Evolutionary conservation across 306 rosid genomes (phyloP).

Genomic region (Quercus rubra): DNA sequence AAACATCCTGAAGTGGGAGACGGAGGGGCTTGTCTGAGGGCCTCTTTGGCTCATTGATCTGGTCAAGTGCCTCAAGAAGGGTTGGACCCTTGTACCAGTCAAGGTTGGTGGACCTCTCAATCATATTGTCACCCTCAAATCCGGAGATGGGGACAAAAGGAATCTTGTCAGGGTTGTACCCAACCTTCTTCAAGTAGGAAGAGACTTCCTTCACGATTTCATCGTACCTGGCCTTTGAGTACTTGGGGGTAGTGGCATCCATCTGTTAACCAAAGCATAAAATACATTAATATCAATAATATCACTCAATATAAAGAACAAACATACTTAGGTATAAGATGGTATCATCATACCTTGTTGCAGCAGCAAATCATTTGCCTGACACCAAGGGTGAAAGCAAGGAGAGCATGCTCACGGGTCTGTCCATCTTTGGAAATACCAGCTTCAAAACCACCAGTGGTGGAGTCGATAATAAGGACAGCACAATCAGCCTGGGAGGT

Average conservation of each 20-base stretch:
- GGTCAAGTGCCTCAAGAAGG: constrained; percentile 85
- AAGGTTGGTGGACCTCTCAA: constrained; percentile 83
- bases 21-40: constrained; percentile 91
- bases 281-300: background rate
- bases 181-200: constrained; percentile 88
- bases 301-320: background rate
- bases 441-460: constrained; percentile 94
- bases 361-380: constrained; percentile 95
- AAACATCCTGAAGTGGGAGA: constrained; percentile 90
- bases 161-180: constrained; percentile 84
- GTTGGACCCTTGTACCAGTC: constrained; percentile 99
- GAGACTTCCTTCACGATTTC: constrained; percentile 94
- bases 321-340: background rate
- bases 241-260: constrained; percentile 92
- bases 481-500: constrained; percentile 94
- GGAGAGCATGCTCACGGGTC: constrained; percentile 94
- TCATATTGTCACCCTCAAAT: constrained; percentile 93
- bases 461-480: constrained; percentile 84
- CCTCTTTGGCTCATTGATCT: constrained; percentile 74
- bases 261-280: constrained; percentile 35
- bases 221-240: constrained; percentile 83
- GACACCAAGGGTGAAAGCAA: constrained; percentile 93
- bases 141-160: constrained; percentile 93
- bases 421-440: constrained; percentile 97
- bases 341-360: constrained; percentile 51